Evolutionary conservation across 225 moss, liverwort and hornwort species (phyloP), one percentile per base, ranked within the genome.

Genomic region (Takakia lepidozioides): DNA sequence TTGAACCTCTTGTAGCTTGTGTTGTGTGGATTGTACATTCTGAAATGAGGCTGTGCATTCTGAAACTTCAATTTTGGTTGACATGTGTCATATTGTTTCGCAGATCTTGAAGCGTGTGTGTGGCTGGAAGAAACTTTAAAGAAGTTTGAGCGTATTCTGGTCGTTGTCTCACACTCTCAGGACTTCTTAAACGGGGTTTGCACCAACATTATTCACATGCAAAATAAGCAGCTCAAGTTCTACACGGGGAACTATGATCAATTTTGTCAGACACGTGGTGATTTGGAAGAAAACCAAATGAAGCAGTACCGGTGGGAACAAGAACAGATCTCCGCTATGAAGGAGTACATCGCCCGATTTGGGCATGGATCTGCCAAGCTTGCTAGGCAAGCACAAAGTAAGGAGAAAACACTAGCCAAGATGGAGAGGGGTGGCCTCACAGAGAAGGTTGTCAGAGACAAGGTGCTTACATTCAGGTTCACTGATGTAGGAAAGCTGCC

Each of bases 291-390:
- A 50, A 90, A 90, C 60, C 90, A 90, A 55, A 90, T 90, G 90
- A 90, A 90, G 64, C 90, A 90, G 38, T 90, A 90, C 16, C 66
- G 86, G 8, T 90, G 90, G 90, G 90, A 90, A 68, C 90, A 90
- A 66, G 90, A 90, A 45, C 90, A 90, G 56, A 90, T 90, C 29
- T 70, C 90, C 1, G 86, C 65, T 0, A 90, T 90, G 90, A 90
- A 90, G 62, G 90, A 90, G 27, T 90, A 90, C 55, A 90, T 90
- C 27, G 90, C 90, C 1, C 68, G 90, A 51, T 90, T 90, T 19
- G 90, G 90, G 20, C 90, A 90, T 16, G 90, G 90, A 5, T 90
- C 90, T 44, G 90, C 90, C 0, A 90, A 90, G 60, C 90, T 90
- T 52, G 90, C 90, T 1, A 69, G 90, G 8, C 90, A 90, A 75